A percentile compares a stretch with the other conserved stretches of the same genome.
phyloP scores from a whole-genome alignment of 192 early-diverging fungal genomes.

The Dissophora globulifera region DNA sequence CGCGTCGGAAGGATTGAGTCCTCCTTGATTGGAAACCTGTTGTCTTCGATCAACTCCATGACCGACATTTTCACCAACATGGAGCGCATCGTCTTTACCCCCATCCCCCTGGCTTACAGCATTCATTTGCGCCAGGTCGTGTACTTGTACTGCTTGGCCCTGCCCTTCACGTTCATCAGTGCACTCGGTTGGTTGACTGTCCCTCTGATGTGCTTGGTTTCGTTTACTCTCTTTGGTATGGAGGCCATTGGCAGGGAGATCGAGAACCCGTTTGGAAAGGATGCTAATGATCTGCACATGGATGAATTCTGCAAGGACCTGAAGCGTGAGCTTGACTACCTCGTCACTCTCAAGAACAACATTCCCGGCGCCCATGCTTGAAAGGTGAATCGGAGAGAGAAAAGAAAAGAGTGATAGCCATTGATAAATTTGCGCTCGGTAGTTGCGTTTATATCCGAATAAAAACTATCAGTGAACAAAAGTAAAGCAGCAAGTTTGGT shows the following conservation, averaged over 20 bases:
- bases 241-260: conserved; percentile 79
- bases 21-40: conserved; percentile 43
- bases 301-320: conserved; percentile 62
- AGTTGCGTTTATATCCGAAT: too few relatives aligned
- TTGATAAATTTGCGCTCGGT: too few relatives aligned
- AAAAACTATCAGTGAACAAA: too few relatives aligned
- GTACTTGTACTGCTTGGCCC: conserved; percentile 64
- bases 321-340: conserved; percentile 64
- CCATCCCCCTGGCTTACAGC: conserved; percentile 75
- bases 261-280: conserved; percentile 78
- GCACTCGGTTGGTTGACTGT: conserved; percentile 62
- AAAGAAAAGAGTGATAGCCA: too few relatives aligned
- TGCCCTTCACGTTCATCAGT: conserved; percentile 71
- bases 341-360: conserved; percentile 50
- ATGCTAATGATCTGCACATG: conserved; percentile 65
- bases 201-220: conserved; percentile 67
- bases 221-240: conserved; percentile 82
- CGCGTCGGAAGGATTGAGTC: conserved; percentile 52
- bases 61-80: conserved; percentile 69
- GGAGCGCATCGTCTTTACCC: conserved; percentile 75
- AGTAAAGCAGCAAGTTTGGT: background rate
- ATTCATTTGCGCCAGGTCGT: conserved; percentile 80
- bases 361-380: conserved; percentile 16
- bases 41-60: conserved; percentile 59
- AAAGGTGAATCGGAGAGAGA: too few relatives aligned